A percentile compares a stretch with the other conserved stretches of the same genome.
phyloP scores from a whole-genome alignment of 1,284 basidiomycete genomes.

The Leccinum subfulvum region DNA sequence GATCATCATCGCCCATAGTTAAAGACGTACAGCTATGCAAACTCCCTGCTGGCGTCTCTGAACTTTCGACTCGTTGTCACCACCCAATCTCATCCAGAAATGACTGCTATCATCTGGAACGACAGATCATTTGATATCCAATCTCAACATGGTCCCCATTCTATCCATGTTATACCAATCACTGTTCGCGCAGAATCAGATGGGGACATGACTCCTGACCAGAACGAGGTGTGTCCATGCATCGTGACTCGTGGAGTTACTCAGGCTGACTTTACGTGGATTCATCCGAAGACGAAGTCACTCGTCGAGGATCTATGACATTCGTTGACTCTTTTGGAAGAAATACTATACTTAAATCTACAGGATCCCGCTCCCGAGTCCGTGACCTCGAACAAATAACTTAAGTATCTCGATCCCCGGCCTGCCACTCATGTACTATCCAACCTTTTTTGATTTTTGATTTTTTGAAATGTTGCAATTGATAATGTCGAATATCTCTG shows the following conservation, averaged over 20 bases:
- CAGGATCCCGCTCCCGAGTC: too few species aligned
- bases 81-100: constrained; percentile 1
- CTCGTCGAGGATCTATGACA: neutral
- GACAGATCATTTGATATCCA: neutral
- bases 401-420: too few species aligned
- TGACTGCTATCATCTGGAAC: constrained; percentile 12
- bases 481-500: neutral
- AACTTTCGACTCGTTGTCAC: constrained; percentile 23
- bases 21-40: constrained; percentile 20
- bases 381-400: too few species aligned
- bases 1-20: neutral
- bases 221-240: neutral
- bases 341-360: neutral
- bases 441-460: too few species aligned
- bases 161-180: neutral
- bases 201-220: neutral
- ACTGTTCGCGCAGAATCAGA: neutral
- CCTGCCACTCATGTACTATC: too few species aligned
- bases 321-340: neutral
- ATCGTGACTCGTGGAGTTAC: neutral
- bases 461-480: neutral
- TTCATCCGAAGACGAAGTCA: neutral
- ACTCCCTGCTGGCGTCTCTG: constrained; percentile 21
- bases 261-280: neutral
- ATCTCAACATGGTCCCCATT: neutral